Percentiles rank a stretch among this genome's conserved stretches.
Conservation (phyloP, 176 grass and related monocot genomes). For the Cocos nucifera region DNA sequence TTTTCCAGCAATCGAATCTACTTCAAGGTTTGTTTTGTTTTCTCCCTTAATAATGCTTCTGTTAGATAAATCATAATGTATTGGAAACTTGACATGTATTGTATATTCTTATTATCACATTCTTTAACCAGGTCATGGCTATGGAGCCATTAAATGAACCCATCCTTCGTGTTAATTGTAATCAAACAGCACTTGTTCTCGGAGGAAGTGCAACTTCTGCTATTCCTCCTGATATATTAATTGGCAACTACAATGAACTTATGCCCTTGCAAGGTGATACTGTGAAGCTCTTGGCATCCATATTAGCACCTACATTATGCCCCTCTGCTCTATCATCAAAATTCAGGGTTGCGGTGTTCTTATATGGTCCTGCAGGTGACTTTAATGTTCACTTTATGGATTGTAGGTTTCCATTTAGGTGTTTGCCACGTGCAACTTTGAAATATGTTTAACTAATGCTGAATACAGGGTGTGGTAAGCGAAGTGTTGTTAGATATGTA, state of each 20-base stretch:
- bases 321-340: conserved; percentile 73
- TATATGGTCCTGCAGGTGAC: conserved; percentile 76
- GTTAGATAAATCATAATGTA: too few relatives aligned
- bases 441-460: not conserved
- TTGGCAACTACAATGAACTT: conserved; percentile 36
- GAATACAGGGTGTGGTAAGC: conserved; percentile 71
- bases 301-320: conserved; percentile 71
- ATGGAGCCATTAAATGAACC: conserved; percentile 75
- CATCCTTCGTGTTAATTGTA: conserved; percentile 57
- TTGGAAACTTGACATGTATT: too few relatives aligned
- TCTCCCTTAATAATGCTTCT: not conserved
- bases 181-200: conserved; percentile 81
- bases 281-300: conserved; percentile 68
- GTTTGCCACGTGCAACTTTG: conserved; percentile 1
- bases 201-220: conserved; percentile 61
- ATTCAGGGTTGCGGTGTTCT: conserved; percentile 68
- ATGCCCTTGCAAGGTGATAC: conserved; percentile 63
- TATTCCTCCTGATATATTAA: conserved; percentile 57
- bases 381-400: not conserved
- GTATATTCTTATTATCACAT: conserved; percentile 5
- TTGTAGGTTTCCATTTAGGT: conserved; percentile 10
- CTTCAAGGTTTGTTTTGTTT: conserved; percentile 44
- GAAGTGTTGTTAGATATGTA: conserved; percentile 64
- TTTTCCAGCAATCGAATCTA: conserved; percentile 41
- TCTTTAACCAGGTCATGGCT: conserved; percentile 50